A percentile compares a stretch with the other conserved stretches of the same genome.
Conservation (phyloP, 345 rosid genomes). For the Reutealis trisperma region DNA sequence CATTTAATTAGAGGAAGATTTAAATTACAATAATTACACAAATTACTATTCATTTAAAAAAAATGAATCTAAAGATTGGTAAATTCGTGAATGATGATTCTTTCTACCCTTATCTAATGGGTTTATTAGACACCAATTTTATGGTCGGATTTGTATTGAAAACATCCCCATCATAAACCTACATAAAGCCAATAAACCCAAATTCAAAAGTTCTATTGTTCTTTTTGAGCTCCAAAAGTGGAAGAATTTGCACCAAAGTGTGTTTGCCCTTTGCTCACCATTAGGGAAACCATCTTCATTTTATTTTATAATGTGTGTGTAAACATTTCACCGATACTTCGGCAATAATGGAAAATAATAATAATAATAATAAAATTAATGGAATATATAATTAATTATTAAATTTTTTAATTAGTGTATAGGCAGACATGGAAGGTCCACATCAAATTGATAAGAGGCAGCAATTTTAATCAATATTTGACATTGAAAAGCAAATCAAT, state of each 20-base stretch:
- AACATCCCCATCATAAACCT: constrained; percentile 40
- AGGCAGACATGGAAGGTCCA: neutral
- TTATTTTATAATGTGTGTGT: constrained; percentile 12
- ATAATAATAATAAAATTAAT: too few species aligned
- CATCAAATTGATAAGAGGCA: neutral
- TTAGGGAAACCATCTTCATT: constrained; percentile 36
- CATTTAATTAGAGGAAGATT: too few species aligned
- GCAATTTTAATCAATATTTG: constrained; percentile 5
- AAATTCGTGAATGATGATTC: constrained; percentile 1
- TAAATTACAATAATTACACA: too few species aligned
- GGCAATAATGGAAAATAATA: neutral
- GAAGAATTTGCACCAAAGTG: constrained; percentile 18
- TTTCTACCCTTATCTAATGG: neutral
- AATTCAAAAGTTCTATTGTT: neutral
- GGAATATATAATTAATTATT: neutral
- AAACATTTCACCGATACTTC: constrained; percentile 6
- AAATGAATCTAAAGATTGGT: constrained; percentile 24
- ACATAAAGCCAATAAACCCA: constrained; percentile 1
- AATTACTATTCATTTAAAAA: too few species aligned
- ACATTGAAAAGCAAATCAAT: constrained; percentile 6
- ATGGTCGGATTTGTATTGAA: constrained; percentile 38
- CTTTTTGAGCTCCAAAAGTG: constrained; percentile 9
- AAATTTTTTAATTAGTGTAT: neutral
- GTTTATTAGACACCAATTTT: neutral
- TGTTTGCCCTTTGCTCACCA: constrained; percentile 37